These are phyloP conservation scores for Colletotrichum graminicola DNA, from an alignment of 2,329 filamentous ascomycete genomes.

Conservation along the genomic window DNA sequence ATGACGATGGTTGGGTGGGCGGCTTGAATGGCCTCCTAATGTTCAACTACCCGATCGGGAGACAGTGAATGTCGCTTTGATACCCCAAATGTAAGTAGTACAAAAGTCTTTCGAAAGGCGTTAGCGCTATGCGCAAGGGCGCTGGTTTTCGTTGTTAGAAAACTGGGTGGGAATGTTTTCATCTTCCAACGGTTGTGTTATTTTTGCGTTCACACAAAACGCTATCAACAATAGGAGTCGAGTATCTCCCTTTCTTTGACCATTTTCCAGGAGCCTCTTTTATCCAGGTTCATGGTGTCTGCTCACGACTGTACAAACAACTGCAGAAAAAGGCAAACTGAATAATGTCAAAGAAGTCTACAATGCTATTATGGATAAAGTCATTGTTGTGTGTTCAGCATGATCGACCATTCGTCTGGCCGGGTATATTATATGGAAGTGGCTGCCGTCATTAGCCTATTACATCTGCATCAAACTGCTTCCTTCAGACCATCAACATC, in stretches of 20 bases:
- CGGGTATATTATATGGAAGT: background rate
- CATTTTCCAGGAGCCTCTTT: background rate
- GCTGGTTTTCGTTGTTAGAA: background rate
- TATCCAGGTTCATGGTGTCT: background rate
- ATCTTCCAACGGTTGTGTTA: background rate
- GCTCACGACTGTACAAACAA: background rate
- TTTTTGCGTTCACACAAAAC: background rate
- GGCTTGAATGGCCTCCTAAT: constrained; percentile 93
- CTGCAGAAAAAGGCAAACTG: background rate
- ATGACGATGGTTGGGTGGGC: constrained; percentile 96
- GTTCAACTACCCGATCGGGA: constrained; percentile 96
- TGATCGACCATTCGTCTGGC: too few relatives aligned
- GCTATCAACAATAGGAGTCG: background rate
- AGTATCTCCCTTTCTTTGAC: background rate
- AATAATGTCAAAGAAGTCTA: background rate
- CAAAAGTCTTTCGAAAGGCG: constrained; percentile 39
- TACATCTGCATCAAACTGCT: rapidly evolving
- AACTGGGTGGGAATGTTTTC: background rate
- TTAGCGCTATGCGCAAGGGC: constrained; percentile 23
- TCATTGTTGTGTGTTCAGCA: background rate
- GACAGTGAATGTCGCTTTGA: constrained; percentile 29
- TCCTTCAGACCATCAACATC: background rate
- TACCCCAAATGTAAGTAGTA: constrained; percentile 34
- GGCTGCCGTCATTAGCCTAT: background rate
- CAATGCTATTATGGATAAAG: background rate